A percentile compares a stretch with the other conserved stretches of the same genome.
Conservation (phyloP, 257 asterid species). For the Capsicum rhomboideum region DNA sequence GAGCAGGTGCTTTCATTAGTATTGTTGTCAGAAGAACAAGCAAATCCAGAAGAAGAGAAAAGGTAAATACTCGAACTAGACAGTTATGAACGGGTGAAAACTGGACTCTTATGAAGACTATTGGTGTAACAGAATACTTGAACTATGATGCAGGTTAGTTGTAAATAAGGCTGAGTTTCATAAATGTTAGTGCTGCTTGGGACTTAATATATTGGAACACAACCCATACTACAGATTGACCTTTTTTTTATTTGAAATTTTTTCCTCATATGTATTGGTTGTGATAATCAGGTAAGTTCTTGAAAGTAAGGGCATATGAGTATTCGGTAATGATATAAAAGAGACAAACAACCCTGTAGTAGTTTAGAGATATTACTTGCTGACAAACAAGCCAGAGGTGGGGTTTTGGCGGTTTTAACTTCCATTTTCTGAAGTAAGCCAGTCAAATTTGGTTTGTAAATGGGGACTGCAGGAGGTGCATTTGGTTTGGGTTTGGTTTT, state of each 20-base stretch:
- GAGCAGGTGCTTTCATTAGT: too few species aligned
- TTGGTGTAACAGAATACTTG: conserved; percentile 93
- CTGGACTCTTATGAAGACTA: conserved; percentile 97
- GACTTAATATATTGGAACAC: neutral
- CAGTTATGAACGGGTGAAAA: conserved; percentile 95
- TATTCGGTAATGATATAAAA: conserved; percentile 93
- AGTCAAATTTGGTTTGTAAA: too few species aligned
- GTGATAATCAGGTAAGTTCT: conserved; percentile 63
- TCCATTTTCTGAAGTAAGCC: too few species aligned
- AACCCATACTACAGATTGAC: neutral
- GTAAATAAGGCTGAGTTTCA: neutral
- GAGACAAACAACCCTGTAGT: conserved; percentile 85
- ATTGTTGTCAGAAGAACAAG: too few species aligned
- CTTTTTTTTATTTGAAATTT: neutral
- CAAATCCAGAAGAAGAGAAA: too few species aligned
- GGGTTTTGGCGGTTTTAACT: conserved; percentile 6
- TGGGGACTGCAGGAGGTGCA: too few species aligned
- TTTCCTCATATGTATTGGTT: neutral
- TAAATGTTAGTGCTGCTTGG: neutral
- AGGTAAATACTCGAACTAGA: too few species aligned
- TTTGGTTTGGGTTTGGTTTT: too few species aligned
- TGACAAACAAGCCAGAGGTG: conserved; percentile 97
- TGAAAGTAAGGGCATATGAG: conserved; percentile 94
- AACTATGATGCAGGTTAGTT: conserved; percentile 91
- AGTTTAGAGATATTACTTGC: conserved; percentile 96